Percentiles rank a stretch among this genome's conserved stretches.
Evolutionary conservation across 2,329 filamentous ascomycete species (phyloP).

Genomic region (Fusarium tricinctum): DNA sequence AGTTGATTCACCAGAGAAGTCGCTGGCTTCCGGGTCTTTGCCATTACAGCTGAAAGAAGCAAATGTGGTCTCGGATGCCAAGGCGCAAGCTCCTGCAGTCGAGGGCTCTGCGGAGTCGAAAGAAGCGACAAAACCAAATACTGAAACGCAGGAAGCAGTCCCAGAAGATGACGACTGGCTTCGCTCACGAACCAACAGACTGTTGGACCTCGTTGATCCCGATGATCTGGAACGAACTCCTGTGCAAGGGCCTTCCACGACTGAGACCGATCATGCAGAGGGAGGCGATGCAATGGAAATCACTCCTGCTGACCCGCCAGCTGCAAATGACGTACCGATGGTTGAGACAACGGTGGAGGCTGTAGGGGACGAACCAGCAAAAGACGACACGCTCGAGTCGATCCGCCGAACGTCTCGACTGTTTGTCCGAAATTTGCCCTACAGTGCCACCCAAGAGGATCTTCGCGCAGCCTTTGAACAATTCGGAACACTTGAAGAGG

Average conservation of each 20-base stretch:
- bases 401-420: slow-evolving; percentile 82
- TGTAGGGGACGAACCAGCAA: slow-evolving; percentile 48
- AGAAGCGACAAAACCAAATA: slow-evolving; percentile 40
- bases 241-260: slow-evolving; percentile 33
- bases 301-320: slow-evolving; percentile 29
- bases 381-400: slow-evolving; percentile 49
- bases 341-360: slow-evolving; percentile 48
- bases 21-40: slow-evolving; percentile 35
- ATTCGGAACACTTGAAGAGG: slow-evolving; percentile 87
- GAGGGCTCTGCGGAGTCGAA: slow-evolving; percentile 41
- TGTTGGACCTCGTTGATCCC: slow-evolving; percentile 86
- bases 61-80: slow-evolving; percentile 23
- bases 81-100: slow-evolving; percentile 32
- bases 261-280: slow-evolving; percentile 38
- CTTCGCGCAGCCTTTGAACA: slow-evolving; percentile 78
- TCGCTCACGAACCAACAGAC: slow-evolving; percentile 85
- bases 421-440: slow-evolving; percentile 91
- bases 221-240: slow-evolving; percentile 63
- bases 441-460: slow-evolving; percentile 82
- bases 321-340: slow-evolving; percentile 39
- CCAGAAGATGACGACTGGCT: slow-evolving; percentile 91
- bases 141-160: slow-evolving; percentile 52
- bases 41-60: slow-evolving; percentile 41
- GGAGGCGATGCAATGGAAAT: slow-evolving; percentile 33
- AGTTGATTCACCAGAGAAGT: slow-evolving; percentile 49